Conservation (phyloP, 2,329 filamentous ascomycete genomes). For the Paraphaeosphaeria sporulosa region DNA sequence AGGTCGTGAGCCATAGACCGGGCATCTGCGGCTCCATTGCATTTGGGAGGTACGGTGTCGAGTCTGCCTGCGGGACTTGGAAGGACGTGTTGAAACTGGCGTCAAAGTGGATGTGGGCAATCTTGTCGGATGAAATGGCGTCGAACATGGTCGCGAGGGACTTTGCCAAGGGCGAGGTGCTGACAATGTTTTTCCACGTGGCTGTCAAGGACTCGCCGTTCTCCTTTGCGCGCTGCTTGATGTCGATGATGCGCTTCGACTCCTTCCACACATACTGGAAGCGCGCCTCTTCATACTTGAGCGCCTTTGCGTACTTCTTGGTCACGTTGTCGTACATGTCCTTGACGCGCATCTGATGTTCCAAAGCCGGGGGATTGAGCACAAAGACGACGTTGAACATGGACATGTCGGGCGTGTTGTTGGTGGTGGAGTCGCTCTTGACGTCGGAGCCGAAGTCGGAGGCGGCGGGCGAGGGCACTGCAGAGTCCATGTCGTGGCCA, state of each 20-base stretch:
- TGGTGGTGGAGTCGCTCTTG: slow-evolving; percentile 52
- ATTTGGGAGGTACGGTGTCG: slow-evolving; percentile 75
- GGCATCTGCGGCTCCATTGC: slow-evolving; percentile 73
- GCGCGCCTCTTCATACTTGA: slow-evolving; percentile 91
- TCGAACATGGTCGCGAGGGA: slow-evolving; percentile 84
- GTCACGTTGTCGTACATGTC: slow-evolving; percentile 90
- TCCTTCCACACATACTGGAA: slow-evolving; percentile 92
- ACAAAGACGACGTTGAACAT: slow-evolving; percentile 99
- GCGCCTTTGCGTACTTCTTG: slow-evolving; percentile 89
- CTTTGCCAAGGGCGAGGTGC: slow-evolving; percentile 78
- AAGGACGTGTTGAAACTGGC: slow-evolving; percentile 67
- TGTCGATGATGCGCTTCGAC: slow-evolving; percentile 78
- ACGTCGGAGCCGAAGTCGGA: slow-evolving; percentile 50
- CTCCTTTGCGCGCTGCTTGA: slow-evolving; percentile 84
- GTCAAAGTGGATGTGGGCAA: slow-evolving; percentile 82
- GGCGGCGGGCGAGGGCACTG: slow-evolving; percentile 35
- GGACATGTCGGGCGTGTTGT: slow-evolving; percentile 75
- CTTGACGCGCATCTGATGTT: slow-evolving; percentile 74
- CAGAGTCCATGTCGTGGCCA: slow-evolving; percentile 46
- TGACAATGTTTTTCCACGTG: slow-evolving; percentile 75
- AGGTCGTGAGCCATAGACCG: slow-evolving; percentile 86
- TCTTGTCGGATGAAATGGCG: slow-evolving; percentile 82
- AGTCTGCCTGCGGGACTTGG: slow-evolving; percentile 69
- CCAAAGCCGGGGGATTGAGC: slow-evolving; percentile 78
- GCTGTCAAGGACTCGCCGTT: slow-evolving; percentile 67